Evolutionary conservation across 179 eudicot species (phyloP), one percentile per base, ranked within the genome.

Genomic region (Sideroxylon spinosum): DNA sequence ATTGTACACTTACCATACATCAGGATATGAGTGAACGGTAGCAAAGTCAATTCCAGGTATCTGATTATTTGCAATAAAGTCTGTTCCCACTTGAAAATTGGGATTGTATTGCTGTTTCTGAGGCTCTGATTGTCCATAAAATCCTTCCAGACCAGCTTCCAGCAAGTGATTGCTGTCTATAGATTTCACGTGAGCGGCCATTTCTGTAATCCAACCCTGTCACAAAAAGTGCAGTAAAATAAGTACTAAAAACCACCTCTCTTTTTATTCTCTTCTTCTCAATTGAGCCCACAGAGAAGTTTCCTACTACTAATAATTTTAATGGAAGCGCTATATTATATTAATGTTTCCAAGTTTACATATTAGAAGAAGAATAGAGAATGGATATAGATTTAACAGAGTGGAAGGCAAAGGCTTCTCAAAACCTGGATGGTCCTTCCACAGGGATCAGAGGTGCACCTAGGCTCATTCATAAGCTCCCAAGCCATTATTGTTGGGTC

Each of bases 381-480:
- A 37, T 37, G 2, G 44, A 37, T 37, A 37, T 37, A 37, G 44
- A 37, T 37, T 37, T 37, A 37, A 37, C 44, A 37, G 44, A 37
- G 44, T 37, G 12, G 56, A 52, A 52, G 16, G 60, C 6, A 56
- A 16, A 16, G 20, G 60, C 0, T 13, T 13, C 6, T 56, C n/a
- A 14, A 6, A 56, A 93, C 97, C 91, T 93, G 92, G 26, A 93
- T 79, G 44, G 89, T 90, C 49, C 72, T 82, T 22, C 94, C 98
- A 9, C 94, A 88, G n/a, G 78, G 64, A 75, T 93, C 94, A 16
- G 92, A 82, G 63, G 78, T 64, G 84, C 97, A 91, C 73, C 94
- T 77, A 4, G 98, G 94, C 82, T 91, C 98, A 81, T 93, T 93
- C 70, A 93, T 93, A 26, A 93, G 88, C 86, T 93, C 98, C 97